Base-by-base conservation (phyloP, 2,329 filamentous ascomycete genomes). In the Penicillium concentricum region DNA sequence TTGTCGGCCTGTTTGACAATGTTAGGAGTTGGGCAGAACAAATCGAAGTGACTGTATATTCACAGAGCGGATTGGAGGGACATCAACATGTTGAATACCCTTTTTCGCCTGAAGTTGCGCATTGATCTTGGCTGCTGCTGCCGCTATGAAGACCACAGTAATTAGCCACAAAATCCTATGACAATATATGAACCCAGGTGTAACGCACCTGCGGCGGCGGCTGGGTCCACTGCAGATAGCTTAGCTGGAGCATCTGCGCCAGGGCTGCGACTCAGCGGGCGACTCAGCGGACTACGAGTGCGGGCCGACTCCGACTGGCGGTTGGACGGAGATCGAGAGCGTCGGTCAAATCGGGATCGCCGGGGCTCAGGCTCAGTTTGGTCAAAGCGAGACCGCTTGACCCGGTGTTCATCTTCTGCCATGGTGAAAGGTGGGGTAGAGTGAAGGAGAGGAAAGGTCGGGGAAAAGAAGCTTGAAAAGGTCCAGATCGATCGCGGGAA, bases 341-440 rank as follows among this genome's bases (percentile, higher is more conserved):
- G 89, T 67, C 92, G 87, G 77, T 97, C 93, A 76, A 96, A 97
- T 72, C 92, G 86, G 48, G 92, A 95, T 42, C 87, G 83, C 69
- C 87, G 88, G 56, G 89, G 86, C 70, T 94, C 91, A 6, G 90
- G 87, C 72, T 93, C 91, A 45, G 87, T 94, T 75, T 95, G 91
- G 73, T 97, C 93, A 76, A 97, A 97, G 74, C 93, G 91, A 70
- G 92, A 96, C 61, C 92, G 89, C 81, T 96, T 96, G 59, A 81
- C 79, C 59, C 86, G 85, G 72, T 87, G 84, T 66, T 92, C 89
- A 61, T 88, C 82, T 68, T 94, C 91, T 64, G 89, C 86, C 91
- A 96, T 92, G 45, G 59, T 58, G 56, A 38, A 34, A 37, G 24
- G 38, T 32, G 22, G 47, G 38, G 43, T 43, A 44, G 46, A 46